Conservation (phyloP, 2,329 filamentous ascomycete species). For the Colletotrichum tamarilloi region DNA sequence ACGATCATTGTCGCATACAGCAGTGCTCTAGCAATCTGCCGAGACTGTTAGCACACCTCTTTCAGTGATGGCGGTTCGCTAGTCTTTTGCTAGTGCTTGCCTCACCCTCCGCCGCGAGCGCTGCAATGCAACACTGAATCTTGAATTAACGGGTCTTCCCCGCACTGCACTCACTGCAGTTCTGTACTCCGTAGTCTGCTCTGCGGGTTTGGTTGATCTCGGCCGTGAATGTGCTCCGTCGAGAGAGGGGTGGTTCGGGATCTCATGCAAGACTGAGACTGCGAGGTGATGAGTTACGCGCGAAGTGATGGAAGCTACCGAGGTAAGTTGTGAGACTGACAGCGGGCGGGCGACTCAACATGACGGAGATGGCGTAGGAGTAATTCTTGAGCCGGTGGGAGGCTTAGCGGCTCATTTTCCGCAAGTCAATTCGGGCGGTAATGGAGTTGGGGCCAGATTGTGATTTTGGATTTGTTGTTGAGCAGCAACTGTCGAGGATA, state of each 20-base stretch:
- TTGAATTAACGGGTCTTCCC: background rate
- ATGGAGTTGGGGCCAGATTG: background rate
- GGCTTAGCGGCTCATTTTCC: background rate
- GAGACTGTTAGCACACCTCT: background rate
- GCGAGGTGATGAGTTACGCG: background rate
- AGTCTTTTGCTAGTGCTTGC: background rate
- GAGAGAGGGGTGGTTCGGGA: background rate
- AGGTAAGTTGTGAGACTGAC: background rate
- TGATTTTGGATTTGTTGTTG: background rate
- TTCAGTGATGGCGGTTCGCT: slow-evolving; percentile 1
- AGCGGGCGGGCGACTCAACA: background rate
- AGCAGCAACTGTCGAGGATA: background rate
- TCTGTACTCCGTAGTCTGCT: background rate
- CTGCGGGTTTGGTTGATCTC: background rate
- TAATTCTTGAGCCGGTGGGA: background rate
- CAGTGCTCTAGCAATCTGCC: background rate
- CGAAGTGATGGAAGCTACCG: background rate
- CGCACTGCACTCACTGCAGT: background rate
- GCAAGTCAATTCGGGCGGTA: background rate
- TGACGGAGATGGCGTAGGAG: background rate
- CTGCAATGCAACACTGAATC: background rate
- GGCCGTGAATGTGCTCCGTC: background rate
- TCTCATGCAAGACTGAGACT: background rate
- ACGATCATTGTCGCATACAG: background rate
- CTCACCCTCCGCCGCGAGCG: background rate